Evolutionary conservation across 805 yeast species (phyloP).

Genomic region (Wickerhamomyces chambardii): DNA sequence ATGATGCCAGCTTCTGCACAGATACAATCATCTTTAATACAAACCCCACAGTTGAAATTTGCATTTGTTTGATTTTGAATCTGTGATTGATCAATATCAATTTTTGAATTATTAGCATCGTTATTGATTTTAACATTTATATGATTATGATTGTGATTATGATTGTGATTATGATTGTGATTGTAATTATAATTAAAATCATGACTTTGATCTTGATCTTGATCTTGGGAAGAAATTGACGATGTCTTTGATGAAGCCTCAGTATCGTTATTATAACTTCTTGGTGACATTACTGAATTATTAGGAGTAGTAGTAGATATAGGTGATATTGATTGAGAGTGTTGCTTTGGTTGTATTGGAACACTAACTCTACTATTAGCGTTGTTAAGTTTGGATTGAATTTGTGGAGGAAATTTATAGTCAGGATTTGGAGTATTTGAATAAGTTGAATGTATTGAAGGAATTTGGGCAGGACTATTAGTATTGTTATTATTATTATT

Average conservation of each 20-base stretch:
- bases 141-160: too few relatives aligned
- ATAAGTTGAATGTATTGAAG: not conserved
- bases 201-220: too few relatives aligned
- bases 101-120: too few relatives aligned
- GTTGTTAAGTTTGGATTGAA: not conserved
- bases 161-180: too few relatives aligned
- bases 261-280: slow-evolving; percentile 2
- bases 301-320: slow-evolving; percentile 43
- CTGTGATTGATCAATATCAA: slow-evolving; percentile 22
- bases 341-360: too few relatives aligned
- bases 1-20: slow-evolving; percentile 38
- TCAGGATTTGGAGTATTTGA: not conserved
- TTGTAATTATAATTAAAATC: too few relatives aligned
- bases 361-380: too few relatives aligned
- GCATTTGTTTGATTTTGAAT: too few relatives aligned
- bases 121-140: slow-evolving; percentile 7
- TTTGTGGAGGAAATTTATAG: not conserved
- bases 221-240: too few relatives aligned
- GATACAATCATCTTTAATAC: slow-evolving; percentile 58
- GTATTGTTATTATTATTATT: too few relatives aligned
- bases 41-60: too few relatives aligned
- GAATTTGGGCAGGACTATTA: not conserved
- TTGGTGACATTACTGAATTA: slow-evolving; percentile 2
- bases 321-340: slow-evolving; percentile 26
- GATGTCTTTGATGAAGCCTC: too few relatives aligned